phyloP scores from a whole-genome alignment of 106 monocot species.

The Acorus calamus region DNA sequence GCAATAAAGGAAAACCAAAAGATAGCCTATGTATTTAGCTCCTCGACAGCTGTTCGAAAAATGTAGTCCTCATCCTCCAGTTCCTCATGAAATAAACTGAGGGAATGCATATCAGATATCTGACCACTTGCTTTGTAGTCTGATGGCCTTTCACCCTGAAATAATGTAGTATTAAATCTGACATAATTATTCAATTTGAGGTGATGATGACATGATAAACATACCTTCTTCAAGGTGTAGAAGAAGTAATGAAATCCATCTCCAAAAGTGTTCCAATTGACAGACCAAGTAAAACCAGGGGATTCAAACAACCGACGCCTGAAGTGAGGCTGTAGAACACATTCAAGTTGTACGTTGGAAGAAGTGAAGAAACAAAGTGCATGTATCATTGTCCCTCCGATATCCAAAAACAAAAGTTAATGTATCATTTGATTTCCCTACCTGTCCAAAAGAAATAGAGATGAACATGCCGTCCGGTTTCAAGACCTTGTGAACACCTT shows the following conservation, averaged over 20 bases:
- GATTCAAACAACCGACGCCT: conserved; percentile 70
- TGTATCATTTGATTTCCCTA: conserved; percentile 2
- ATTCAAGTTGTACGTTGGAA: neutral
- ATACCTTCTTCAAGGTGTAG: conserved; percentile 76
- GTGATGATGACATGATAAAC: neutral
- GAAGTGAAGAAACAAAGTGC: no score
- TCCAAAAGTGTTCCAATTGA: conserved; percentile 67
- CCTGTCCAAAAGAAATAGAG: conserved; percentile 96
- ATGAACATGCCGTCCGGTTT: conserved; percentile 75
- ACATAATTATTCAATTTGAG: no score
- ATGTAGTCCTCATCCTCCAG: conserved; percentile 76
- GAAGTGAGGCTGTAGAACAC: conserved; percentile 68
- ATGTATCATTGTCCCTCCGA: no score
- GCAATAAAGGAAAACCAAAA: no score
- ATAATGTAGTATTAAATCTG: neutral
- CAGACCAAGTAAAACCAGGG: conserved; percentile 77
- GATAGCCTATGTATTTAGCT: neutral
- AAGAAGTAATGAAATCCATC: conserved; percentile 96
- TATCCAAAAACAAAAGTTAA: no score
- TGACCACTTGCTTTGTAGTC: conserved; percentile 3
- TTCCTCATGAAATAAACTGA: conserved; percentile 66
- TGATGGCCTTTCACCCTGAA: conserved; percentile 45
- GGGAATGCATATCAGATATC: conserved; percentile 11
- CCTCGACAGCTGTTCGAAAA: conserved; percentile 55
- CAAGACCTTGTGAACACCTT: conserved; percentile 70